These are phyloP conservation scores for Spathaspora passalidarum DNA, from an alignment of 805 yeast species.

Conservation along the genomic window DNA sequence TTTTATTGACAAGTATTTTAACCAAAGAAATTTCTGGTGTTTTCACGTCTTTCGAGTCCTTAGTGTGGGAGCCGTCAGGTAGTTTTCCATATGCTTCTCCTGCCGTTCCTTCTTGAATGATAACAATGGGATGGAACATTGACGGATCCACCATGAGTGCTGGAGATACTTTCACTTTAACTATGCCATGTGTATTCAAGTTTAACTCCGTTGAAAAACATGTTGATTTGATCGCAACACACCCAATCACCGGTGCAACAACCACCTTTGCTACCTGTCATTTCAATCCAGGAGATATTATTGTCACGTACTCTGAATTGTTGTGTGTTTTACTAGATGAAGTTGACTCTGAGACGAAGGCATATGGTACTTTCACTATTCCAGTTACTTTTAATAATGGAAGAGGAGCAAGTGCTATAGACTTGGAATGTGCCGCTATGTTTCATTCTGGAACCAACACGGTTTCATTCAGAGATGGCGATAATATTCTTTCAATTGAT, in stretches of 20 bases:
- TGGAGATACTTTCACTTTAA: conserved; percentile 26
- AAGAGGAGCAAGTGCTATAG: conserved; percentile 11
- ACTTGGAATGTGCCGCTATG: conserved; percentile 16
- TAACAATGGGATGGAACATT: conserved; percentile 20
- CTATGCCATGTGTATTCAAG: conserved; percentile 24
- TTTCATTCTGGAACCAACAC: conserved; percentile 19
- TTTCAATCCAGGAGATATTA: conserved; percentile 15
- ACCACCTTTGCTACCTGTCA: conserved; percentile 21
- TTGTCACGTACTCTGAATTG: conserved; percentile 14
- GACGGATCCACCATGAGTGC: conserved; percentile 12
- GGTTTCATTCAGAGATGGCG: conserved; percentile 16
- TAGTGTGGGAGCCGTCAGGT: no score
- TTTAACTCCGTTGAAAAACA: conserved; percentile 14
- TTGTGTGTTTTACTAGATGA: conserved; percentile 15
- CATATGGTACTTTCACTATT: conserved; percentile 17
- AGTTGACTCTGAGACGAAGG: conserved; percentile 12
- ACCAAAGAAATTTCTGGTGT: no score
- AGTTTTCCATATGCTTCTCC: no score
- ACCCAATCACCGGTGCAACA: conserved; percentile 10
- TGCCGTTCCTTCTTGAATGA: no score
- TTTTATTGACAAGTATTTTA: no score
- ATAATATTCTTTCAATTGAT: conserved; percentile 10
- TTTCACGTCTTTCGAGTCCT: no score
- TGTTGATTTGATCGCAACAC: conserved; percentile 13
- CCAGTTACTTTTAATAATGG: conserved; percentile 22